phyloP scores from a whole-genome alignment of 1,139 yeast species.

The Suhomyces maxii region DNA sequence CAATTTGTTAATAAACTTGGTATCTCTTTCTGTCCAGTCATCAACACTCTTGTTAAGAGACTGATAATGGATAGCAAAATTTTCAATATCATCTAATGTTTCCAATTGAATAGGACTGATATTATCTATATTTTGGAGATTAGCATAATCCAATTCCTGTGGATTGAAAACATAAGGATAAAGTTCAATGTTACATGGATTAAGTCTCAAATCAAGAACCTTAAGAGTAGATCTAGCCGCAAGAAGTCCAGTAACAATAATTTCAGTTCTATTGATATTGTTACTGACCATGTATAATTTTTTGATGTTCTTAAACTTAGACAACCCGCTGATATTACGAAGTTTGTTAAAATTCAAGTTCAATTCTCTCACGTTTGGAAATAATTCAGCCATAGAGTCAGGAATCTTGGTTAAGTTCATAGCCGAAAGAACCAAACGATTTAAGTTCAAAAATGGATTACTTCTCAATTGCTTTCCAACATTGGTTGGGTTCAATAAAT shows the following conservation, averaged over 20 bases:
- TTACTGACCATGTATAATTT: slow-evolving; percentile 50
- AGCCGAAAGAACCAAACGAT: slow-evolving; percentile 44
- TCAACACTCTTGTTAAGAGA: slow-evolving; percentile 32
- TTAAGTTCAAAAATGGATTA: slow-evolving; percentile 38
- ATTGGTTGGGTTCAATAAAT: slow-evolving; percentile 8
- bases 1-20: slow-evolving; percentile 25
- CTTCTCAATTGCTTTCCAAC: slow-evolving; percentile 3
- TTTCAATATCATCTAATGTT: slow-evolving; percentile 47
- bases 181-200: slow-evolving; percentile 47
- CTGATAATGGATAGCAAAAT: slow-evolving; percentile 43
- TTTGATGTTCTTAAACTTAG: slow-evolving; percentile 33
- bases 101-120: slow-evolving; percentile 40
- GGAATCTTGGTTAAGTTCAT: slow-evolving; percentile 43
- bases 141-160: slow-evolving; percentile 35
- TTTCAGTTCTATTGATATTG: slow-evolving; percentile 34
- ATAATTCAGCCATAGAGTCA: slow-evolving; percentile 30
- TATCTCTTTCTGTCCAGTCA: slow-evolving; percentile 43
- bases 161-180: slow-evolving; percentile 57
- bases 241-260: slow-evolving; percentile 33
- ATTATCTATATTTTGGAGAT: slow-evolving; percentile 12
- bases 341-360: slow-evolving; percentile 54
- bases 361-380: slow-evolving; percentile 49
- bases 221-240: slow-evolving; percentile 34
- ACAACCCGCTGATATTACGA: slow-evolving; percentile 27
- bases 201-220: slow-evolving; percentile 51